These are phyloP conservation scores for Aspergillus sp. DNA, from an alignment of 2,329 filamentous ascomycete genomes.

Conservation along the genomic window DNA sequence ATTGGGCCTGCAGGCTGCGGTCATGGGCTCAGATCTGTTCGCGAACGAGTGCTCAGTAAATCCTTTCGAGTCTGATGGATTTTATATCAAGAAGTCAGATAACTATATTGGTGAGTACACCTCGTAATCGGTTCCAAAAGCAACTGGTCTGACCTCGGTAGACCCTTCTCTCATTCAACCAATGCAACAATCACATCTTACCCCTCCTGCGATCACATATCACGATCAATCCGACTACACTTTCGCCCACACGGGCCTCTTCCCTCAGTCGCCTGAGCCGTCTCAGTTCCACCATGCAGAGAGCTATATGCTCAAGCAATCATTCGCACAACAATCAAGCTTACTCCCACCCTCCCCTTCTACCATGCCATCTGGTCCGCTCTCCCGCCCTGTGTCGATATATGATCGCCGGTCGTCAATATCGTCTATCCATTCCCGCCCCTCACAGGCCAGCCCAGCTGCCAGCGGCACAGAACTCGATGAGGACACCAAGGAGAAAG, in stretches of 20 bases:
- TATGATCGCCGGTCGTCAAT: slow-evolving; percentile 68
- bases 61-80: slow-evolving; percentile 49
- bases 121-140: slow-evolving; percentile 2
- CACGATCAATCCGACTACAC: slow-evolving; percentile 38
- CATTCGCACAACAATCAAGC: slow-evolving; percentile 30
- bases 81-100: slow-evolving; percentile 50
- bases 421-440: slow-evolving; percentile 70
- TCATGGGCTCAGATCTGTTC: slow-evolving; percentile 61
- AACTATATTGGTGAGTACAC: slow-evolving; percentile 38
- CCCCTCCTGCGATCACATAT: slow-evolving; percentile 39
- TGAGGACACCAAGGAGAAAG: slow-evolving; percentile 67
- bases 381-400: slow-evolving; percentile 54
- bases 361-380: slow-evolving; percentile 57
- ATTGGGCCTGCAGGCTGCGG: slow-evolving; percentile 67
- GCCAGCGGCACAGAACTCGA: slow-evolving; percentile 64
- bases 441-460: slow-evolving; percentile 62
- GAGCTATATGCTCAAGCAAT: slow-evolving; percentile 34
- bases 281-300: slow-evolving; percentile 40
- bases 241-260: slow-evolving; percentile 34
- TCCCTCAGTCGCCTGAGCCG: slow-evolving; percentile 41
- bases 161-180: slow-evolving; percentile 65
- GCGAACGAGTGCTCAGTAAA: slow-evolving; percentile 55
- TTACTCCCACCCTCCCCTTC: slow-evolving; percentile 63
- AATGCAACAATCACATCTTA: slow-evolving; percentile 42
- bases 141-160: slow-evolving; percentile 31